These are phyloP conservation scores for Oxyria digyna DNA, from an alignment of 148 eudicot species.

Conservation along the genomic window DNA sequence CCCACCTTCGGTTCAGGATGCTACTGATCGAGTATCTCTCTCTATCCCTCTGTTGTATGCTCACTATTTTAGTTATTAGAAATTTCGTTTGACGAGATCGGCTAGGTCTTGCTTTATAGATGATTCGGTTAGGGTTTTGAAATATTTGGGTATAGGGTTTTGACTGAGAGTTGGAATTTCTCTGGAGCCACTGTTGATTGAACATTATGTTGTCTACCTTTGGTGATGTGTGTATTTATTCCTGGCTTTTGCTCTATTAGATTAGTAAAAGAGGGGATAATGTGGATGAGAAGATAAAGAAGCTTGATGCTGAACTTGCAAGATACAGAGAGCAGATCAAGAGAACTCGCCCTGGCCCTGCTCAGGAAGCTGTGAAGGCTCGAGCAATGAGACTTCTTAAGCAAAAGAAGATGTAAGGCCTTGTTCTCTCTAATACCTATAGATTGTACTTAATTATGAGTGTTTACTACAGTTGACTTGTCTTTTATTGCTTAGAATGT, in stretches of 20 bases:
- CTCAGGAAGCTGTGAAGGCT: slow-evolving; percentile 94
- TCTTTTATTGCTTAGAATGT: neutral
- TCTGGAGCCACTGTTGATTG: neutral
- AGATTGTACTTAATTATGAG: neutral
- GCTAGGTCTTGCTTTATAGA: neutral
- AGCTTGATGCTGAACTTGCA: slow-evolving; percentile 84
- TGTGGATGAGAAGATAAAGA: slow-evolving; percentile 87
- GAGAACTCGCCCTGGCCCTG: slow-evolving; percentile 94
- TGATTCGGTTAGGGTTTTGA: neutral
- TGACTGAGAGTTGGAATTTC: neutral
- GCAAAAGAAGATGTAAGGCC: slow-evolving; percentile 84
- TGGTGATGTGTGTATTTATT: neutral
- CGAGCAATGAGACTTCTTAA: slow-evolving; percentile 93
- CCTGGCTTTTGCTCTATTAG: slow-evolving; percentile 20
- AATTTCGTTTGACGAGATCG: neutral
- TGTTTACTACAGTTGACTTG: neutral
- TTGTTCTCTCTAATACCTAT: neutral
- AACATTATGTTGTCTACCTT: neutral
- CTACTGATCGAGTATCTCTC: slow-evolving; percentile 54
- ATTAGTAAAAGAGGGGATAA: slow-evolving; percentile 84
- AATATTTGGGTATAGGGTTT: neutral
- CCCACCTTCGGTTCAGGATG: slow-evolving; percentile 68
- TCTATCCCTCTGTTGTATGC: neutral
- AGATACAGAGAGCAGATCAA: slow-evolving; percentile 84
- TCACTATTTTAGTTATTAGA: neutral